Evolutionary conservation across 441 rosid species (phyloP).

Genomic region (Gossypium laxum): DNA sequence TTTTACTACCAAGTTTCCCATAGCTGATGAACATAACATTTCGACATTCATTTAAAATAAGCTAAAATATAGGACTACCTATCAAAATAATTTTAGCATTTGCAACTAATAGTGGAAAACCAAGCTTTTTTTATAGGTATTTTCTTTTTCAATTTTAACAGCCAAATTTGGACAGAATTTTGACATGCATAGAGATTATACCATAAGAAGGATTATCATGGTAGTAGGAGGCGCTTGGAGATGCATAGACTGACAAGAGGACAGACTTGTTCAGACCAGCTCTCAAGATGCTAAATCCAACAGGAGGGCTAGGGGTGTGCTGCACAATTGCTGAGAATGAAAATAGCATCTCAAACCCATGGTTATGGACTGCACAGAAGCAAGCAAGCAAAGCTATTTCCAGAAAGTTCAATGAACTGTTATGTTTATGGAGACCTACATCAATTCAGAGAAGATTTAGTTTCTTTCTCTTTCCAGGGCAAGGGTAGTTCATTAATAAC

Average conservation of each 20-base stretch:
- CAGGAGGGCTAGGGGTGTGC: slow-evolving; percentile 81
- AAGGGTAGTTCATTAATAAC: slow-evolving; percentile 1
- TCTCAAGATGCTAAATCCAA: slow-evolving; percentile 93
- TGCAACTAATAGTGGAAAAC: slow-evolving; percentile 17
- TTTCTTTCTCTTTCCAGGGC: neutral
- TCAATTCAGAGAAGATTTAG: slow-evolving; percentile 20
- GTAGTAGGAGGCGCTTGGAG: slow-evolving; percentile 40
- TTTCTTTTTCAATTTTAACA: slow-evolving; percentile 4
- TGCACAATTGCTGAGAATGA: slow-evolving; percentile 88
- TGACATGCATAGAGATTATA: slow-evolving; percentile 29
- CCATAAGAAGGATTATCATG: slow-evolving; percentile 69
- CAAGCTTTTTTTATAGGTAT: neutral
- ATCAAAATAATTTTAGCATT: slow-evolving; percentile 10
- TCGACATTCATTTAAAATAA: neutral
- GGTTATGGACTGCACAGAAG: slow-evolving; percentile 93
- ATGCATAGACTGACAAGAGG: slow-evolving; percentile 79
- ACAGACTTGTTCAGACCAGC: slow-evolving; percentile 99
- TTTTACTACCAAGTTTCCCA: neutral
- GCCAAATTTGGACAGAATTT: slow-evolving; percentile 9
- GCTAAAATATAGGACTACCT: neutral
- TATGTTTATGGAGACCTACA: slow-evolving; percentile 79
- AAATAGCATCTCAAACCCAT: slow-evolving; percentile 88
- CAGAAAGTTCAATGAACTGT: slow-evolving; percentile 78
- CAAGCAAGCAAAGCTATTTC: slow-evolving; percentile 94
- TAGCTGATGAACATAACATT: neutral